Evolutionary conservation across 176 grass and related monocot species (phyloP), one percentile per base, ranked within the genome.

Genomic region (Guadua angustifolia): DNA sequence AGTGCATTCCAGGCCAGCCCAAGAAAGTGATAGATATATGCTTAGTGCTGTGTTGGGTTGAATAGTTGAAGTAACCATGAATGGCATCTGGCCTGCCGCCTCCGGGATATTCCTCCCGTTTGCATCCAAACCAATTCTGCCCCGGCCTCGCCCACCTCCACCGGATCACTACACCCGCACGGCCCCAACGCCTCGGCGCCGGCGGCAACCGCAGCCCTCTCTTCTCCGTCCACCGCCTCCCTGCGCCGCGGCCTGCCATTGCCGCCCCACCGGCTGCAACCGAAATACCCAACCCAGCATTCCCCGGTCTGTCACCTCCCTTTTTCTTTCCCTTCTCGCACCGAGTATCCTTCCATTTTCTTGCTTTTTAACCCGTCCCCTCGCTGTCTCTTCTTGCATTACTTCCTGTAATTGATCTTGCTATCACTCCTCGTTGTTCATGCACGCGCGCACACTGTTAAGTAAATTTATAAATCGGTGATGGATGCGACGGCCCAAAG

Each of bases 71-170:
- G 36, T 39, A 39, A 6, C 38, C 38, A 39, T 39, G 38, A 39
- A 39, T 39, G 73, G 73, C n/a, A 77, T 77, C 74, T 59, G 74
- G 36, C 0, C n/a, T 60, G 74, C n/a, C 7, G 19, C 38, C 74
- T 43, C 21, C 21, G 55, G 55, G 74, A 77, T 77, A 61, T 77
- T 77, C 74, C 35, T 45, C 43, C 43, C 43, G 18, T 49, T 71
- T 26, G 43, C 43, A 4, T 59, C 74, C 74, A 77, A 36, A 39
- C 38, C 38, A 39, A 39, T 0, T 5, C 3, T 39, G 38, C 4
- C 38, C 4, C 35, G 2, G 5, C 35, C 35, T 26, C 36, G 35
- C 74, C 74, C 55, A 60, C 52, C 73, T 76, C 73, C 73, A 59
- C 73, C 73, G 73, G 52, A 76, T 76, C 73, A 76, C 33, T 13